Evolutionary conservation across 345 rosid species (phyloP).

Genomic region (Psidium guajava): DNA sequence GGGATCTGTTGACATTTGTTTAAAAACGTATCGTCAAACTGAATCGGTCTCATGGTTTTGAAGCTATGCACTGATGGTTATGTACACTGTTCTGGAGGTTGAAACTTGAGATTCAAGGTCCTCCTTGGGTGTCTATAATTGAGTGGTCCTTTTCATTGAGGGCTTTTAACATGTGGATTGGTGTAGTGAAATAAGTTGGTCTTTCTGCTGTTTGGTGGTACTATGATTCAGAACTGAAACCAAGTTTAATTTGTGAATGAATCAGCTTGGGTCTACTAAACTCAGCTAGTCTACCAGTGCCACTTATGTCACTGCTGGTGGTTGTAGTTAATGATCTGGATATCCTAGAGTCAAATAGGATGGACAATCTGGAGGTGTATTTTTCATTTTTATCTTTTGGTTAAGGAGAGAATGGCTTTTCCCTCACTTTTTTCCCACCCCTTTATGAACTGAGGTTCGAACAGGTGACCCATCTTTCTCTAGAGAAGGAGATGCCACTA

Average conservation of each 20-base stretch:
- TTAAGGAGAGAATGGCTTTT: not conserved
- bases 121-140: not conserved
- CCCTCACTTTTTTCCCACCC: not conserved
- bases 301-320: not conserved
- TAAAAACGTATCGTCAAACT: not conserved
- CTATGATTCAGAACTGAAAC: not conserved
- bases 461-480: not conserved
- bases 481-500: not conserved
- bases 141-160: not conserved
- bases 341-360: not conserved
- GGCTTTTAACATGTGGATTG: not conserved
- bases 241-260: not conserved
- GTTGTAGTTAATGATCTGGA: not conserved
- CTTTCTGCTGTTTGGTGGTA: not conserved
- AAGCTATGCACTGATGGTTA: not conserved
- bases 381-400: not conserved
- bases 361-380: not conserved
- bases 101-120: not conserved
- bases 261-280: not conserved
- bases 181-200: not conserved
- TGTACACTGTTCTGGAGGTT: not conserved
- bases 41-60: not conserved
- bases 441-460: not conserved
- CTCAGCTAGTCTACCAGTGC: not conserved
- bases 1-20: not conserved